These are phyloP conservation scores for Pezicula carpinea DNA, from an alignment of 2,329 filamentous ascomycete genomes.

Conservation along the genomic window DNA sequence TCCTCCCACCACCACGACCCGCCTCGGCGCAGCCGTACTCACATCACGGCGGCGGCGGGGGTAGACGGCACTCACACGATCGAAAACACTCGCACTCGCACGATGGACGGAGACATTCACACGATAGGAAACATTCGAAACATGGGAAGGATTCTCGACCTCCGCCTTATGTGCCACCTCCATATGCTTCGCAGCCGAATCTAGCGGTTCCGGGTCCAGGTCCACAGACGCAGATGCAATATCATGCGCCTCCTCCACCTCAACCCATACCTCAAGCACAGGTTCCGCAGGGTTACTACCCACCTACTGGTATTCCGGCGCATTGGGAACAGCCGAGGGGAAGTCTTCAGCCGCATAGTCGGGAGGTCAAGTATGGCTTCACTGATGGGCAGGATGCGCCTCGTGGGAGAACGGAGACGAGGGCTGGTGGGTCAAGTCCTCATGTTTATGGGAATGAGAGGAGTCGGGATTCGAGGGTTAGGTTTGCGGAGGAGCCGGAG, in stretches of 20 bases:
- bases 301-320: slow-evolving; percentile 20
- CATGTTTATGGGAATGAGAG: no score
- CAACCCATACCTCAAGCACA: neutral
- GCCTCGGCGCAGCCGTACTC: slow-evolving; percentile 11
- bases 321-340: slow-evolving; percentile 17
- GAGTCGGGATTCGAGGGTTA: neutral
- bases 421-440: neutral
- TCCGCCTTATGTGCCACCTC: slow-evolving; percentile 9
- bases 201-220: neutral
- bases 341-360: neutral
- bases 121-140: slow-evolving; percentile 8
- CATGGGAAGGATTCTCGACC: slow-evolving; percentile 8
- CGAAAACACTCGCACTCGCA: neutral
- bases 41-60: slow-evolving; percentile 6
- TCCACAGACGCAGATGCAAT: neutral
- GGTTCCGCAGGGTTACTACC: slow-evolving; percentile 10
- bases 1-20: slow-evolving; percentile 12
- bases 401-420: neutral
- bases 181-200: slow-evolving; percentile 2
- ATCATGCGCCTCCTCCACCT: neutral
- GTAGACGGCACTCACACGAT: neutral
- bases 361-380: slow-evolving; percentile 3
- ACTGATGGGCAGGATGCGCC: neutral
- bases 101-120: neutral
- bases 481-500: neutral